Base-by-base conservation (phyloP, 306 rosid species). In the Acmispon strigosus region DNA sequence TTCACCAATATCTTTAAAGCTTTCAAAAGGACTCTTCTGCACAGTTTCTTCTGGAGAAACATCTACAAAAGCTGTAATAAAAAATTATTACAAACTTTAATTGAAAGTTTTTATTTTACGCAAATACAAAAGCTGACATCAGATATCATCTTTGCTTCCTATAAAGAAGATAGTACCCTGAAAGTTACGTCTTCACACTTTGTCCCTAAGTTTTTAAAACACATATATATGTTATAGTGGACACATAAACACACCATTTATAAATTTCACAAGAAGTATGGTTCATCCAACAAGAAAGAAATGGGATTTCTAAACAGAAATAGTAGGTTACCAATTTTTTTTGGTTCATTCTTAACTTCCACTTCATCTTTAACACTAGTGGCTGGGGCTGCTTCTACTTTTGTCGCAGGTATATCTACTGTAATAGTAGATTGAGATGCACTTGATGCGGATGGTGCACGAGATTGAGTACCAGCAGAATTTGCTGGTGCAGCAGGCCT, bases 41-140 rank as follows among this genome's bases (percentile, higher is more conserved):
- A 54, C 80, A 18, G 88, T 83, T 85, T 89, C 99, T 69, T 87
- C 97, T 0, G 96, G 97, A 73, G 90, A 83, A 71, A 95, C 91
- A 77, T 95, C 99, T 73, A 89, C 97, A 84, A 95, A 95, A 81
- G 89, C 99, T 95, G 89, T 53, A 62, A 68, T 27, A 50, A 10
- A 80, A 75, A 42, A 56, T 51, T 8, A 52, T 81, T 43, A 76
- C 55, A 42, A 69, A 48, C 42, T 70, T 60, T 6, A 51, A 48
- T 41, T 29, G 56, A 52, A 13, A 19, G 43, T 43, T 62, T 69
- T 58, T 82, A 48, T 7, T 22, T 45, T 15, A 64, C 65, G 22
- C 13, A 49, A 52, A 52, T 49, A 39, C 56, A 47, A 39, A 36
- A 66, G 32, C 34, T 50, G 45, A 54, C 56, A 67, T 20, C 67